Conservation (phyloP, 2,329 filamentous ascomycete genomes). For the Talaromyces rugulosus region DNA sequence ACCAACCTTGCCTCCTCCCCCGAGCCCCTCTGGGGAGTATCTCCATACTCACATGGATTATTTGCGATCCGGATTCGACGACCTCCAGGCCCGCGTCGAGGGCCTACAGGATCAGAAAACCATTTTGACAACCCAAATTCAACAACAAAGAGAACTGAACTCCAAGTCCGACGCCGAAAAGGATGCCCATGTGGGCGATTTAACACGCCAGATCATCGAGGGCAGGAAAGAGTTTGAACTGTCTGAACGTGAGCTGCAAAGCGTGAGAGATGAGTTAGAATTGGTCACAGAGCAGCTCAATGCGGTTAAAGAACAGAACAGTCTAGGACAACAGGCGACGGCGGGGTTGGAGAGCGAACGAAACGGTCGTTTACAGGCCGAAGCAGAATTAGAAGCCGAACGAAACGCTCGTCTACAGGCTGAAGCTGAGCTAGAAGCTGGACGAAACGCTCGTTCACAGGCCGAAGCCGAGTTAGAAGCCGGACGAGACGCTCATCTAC, state of each 20-base stretch:
- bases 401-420: constrained; percentile 23
- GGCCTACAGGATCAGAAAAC: constrained; percentile 81
- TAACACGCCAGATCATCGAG: constrained; percentile 50
- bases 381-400: constrained; percentile 26
- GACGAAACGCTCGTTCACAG: constrained; percentile 43
- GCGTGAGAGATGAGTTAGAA: constrained; percentile 37
- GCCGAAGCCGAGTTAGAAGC: background rate
- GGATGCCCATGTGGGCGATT: constrained; percentile 43
- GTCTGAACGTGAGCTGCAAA: constrained; percentile 43
- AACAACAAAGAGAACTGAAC: constrained; percentile 90
- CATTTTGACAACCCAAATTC: constrained; percentile 85
- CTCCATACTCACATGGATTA: constrained; percentile 67
- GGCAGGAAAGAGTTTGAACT: constrained; percentile 61
- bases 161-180: constrained; percentile 70
- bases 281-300: constrained; percentile 43
- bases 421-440: constrained; percentile 12
- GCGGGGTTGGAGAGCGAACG: constrained; percentile 26
- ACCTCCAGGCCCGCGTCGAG: constrained; percentile 71
- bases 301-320: constrained; percentile 32
- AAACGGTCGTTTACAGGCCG: constrained; percentile 24
- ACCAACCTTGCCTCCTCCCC: constrained; percentile 54
- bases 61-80: constrained; percentile 75
- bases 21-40: constrained; percentile 52
- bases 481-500: constrained; percentile 44
- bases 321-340: constrained; percentile 27